Evolutionary conservation across 73 alveolate species (phyloP), one percentile per base, ranked within the genome.

Genomic region (Paramecium bursaria): DNA sequence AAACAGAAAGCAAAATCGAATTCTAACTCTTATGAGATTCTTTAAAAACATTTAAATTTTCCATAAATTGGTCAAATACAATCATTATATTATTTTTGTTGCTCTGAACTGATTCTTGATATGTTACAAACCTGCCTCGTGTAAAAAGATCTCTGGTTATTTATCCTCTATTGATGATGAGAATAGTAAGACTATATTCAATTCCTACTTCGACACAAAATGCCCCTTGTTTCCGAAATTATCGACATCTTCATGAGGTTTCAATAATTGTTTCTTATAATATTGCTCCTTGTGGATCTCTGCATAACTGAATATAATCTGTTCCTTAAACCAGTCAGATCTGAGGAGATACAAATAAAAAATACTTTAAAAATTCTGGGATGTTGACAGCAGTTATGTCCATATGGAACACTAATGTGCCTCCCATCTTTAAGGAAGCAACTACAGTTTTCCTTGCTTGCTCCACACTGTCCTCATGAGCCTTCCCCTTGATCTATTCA

Each of bases 211-310:
- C 6, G 76, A 50, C 47, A 27, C 27, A 57, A 57, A 57, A 17
- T 57, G 17, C 33, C 76, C 76, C 31, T 57, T 57, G 33, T 57
- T 57, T 2, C 76, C 76, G 33, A 57, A 57, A 30, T 50, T 50
- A 57, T 57, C 76, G 7, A 30, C 19, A 26, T 57, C 76, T 29
- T 57, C 76, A 23, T 57, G 51, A 13, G 76, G 76, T 10, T 57
- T 57, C 33, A 57, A 29, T n/a, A 57, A 23, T 30, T 57, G 76
- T 2, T 30, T 50, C 15, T 50, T 57, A 57, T 30, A 57, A 57
- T 57, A 57, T 0, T 57, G 27, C 33, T 48, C 51, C 14, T 57
- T 57, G 0, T 27, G 21, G 26, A 57, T 57, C 33, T 57, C 76
- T 27, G 27, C 52, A 7, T 57, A 57, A 27, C 33, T 57, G 17